Percentiles rank a stretch among this genome's conserved stretches.
Evolutionary conservation across 192 early-diverging fungal species (phyloP).

Genomic region (Chytriomyces hyalinus): DNA sequence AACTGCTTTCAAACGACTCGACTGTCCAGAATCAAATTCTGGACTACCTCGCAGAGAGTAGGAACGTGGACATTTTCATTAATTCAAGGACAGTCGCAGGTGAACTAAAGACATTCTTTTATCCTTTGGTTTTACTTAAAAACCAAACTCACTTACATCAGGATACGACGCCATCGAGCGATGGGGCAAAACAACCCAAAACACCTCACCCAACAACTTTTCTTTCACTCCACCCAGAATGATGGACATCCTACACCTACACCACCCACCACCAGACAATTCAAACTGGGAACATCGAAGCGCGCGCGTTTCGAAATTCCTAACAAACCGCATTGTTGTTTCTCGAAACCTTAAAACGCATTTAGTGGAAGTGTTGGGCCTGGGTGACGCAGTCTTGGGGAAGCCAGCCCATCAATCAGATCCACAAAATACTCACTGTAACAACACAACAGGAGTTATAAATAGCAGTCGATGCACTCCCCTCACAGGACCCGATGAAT

Average conservation of each 20-base stretch:
- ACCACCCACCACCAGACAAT: conserved; percentile 34
- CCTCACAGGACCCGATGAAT: not conserved
- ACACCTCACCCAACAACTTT: too few species aligned
- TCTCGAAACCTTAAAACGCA: conserved; percentile 25
- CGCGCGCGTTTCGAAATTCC: conserved; percentile 20
- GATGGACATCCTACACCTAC: conserved; percentile 41
- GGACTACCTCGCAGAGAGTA: conserved; percentile 38
- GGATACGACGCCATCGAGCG: conserved; percentile 12
- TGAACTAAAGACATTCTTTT: not conserved
- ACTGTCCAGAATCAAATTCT: conserved; percentile 11
- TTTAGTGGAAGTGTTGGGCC: conserved; percentile 26
- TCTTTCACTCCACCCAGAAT: not conserved
- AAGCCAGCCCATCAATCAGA: not conserved
- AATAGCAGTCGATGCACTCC: conserved; percentile 17
- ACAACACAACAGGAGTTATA: not conserved
- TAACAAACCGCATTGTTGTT: conserved; percentile 32
- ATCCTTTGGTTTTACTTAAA: not conserved
- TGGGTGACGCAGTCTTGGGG: conserved; percentile 33
- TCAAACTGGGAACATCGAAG: conserved; percentile 42
- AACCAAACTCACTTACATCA: not conserved
- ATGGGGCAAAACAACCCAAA: not conserved
- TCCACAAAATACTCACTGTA: not conserved
- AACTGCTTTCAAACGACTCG: conserved; percentile 42
- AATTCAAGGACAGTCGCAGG: conserved; percentile 39
- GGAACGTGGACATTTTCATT: not conserved